Percentiles rank a stretch among this genome's conserved stretches.
These are phyloP conservation scores for Aspergillus aculeatus DNA, from an alignment of 2,329 filamentous ascomycete species.

Conservation along the genomic window DNA sequence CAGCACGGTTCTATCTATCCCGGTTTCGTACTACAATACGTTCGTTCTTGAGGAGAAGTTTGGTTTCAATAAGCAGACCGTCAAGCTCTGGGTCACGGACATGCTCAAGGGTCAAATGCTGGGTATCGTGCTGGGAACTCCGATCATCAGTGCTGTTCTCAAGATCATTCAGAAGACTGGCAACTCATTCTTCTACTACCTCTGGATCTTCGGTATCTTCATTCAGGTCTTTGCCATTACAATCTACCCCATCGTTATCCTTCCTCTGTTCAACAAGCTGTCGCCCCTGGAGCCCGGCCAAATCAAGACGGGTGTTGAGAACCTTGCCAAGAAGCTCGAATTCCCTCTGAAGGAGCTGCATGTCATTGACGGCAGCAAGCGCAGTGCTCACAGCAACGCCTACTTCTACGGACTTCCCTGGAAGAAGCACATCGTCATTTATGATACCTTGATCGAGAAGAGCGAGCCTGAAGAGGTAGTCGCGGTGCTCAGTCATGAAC, in stretches of 20 bases:
- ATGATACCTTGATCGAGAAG: constrained; percentile 96
- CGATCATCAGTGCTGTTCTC: constrained; percentile 87
- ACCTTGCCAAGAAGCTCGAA: constrained; percentile 74
- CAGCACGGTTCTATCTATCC: constrained; percentile 75
- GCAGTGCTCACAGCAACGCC: constrained; percentile 83
- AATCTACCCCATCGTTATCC: constrained; percentile 89
- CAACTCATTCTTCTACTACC: constrained; percentile 93
- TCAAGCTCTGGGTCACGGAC: constrained; percentile 82
- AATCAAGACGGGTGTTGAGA: constrained; percentile 85
- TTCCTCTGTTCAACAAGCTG: constrained; percentile 97
- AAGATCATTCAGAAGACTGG: constrained; percentile 93
- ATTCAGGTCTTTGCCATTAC: constrained; percentile 95
- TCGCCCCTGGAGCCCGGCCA: constrained; percentile 84
- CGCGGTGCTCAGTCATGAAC: constrained; percentile 89
- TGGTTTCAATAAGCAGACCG: constrained; percentile 98
- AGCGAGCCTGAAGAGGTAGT: constrained; percentile 88
- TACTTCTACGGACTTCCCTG: constrained; percentile 97
- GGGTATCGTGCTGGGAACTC: constrained; percentile 74
- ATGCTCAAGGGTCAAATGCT: constrained; percentile 88
- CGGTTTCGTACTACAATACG: constrained; percentile 83
- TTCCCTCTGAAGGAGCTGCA: constrained; percentile 92
- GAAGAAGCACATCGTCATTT: constrained; percentile 99
- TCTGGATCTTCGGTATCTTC: constrained; percentile 87
- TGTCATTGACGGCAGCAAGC: constrained; percentile 90
- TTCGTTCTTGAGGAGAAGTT: constrained; percentile 97